Conservation (phyloP, 2,329 filamentous ascomycete species). For the Botryosphaeria agaves region DNA sequence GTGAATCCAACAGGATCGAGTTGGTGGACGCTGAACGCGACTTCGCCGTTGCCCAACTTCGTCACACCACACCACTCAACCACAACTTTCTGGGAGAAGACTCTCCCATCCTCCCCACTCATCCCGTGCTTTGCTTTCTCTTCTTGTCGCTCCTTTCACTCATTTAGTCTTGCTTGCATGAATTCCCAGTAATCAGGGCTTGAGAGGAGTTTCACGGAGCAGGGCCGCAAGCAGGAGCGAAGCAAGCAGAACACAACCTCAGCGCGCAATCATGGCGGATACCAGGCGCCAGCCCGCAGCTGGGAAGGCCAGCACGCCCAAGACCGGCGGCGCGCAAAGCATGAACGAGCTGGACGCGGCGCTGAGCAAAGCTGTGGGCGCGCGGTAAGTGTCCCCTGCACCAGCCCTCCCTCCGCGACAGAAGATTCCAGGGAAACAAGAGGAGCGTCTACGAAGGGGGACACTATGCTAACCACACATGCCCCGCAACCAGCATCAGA, state of each 20-base stretch:
- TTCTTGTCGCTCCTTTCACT: slow-evolving; percentile 24
- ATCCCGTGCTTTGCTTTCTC: no score
- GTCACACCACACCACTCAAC: no score
- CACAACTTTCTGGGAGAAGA: no score
- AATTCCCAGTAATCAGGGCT: slow-evolving; percentile 8
- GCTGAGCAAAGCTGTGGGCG: slow-evolving; percentile 42
- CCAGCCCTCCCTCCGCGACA: no score
- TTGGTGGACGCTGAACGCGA: no score
- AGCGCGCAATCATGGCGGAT: slow-evolving; percentile 33
- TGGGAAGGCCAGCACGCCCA: slow-evolving; percentile 35
- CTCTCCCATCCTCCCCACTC: no score
- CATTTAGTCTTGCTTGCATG: slow-evolving; percentile 18
- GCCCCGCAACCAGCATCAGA: slow-evolving; percentile 29
- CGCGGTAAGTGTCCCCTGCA: slow-evolving; percentile 41
- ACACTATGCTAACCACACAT: not conserved
- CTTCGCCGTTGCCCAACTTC: no score
- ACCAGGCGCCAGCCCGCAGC: slow-evolving; percentile 38
- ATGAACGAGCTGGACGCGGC: slow-evolving; percentile 28
- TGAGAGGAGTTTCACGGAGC: slow-evolving; percentile 5
- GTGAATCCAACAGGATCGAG: no score
- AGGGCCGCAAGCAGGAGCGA: not conserved
- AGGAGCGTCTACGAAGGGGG: no score
- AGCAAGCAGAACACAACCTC: slow-evolving; percentile 10
- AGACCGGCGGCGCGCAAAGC: slow-evolving; percentile 26
- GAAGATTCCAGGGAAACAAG: no score